Percentiles rank a stretch among this genome's conserved stretches.
Conservation (phyloP, 768 basidiomycete genomes). For the Trichaptum fuscoviolaceum region DNA sequence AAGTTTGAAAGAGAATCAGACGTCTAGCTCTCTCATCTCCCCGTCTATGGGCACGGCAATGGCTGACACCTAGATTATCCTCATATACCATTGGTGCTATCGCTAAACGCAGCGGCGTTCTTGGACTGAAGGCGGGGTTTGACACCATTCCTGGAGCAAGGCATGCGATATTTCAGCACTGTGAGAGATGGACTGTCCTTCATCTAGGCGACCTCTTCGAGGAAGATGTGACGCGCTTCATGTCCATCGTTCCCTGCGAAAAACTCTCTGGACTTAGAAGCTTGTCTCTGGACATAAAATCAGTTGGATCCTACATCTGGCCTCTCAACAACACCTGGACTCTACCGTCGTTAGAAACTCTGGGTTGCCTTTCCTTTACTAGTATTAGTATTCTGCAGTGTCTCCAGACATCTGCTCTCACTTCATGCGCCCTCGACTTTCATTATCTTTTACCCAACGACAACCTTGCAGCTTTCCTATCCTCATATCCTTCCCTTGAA, state of each 20-base stretch:
- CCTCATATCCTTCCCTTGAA: no score
- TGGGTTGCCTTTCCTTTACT: not conserved
- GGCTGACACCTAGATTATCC: not conserved
- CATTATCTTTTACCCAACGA: not conserved
- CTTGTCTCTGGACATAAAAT: not conserved
- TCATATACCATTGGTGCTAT: not conserved
- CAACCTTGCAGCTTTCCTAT: no score
- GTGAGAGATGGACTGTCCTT: not conserved
- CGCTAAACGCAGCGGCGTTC: not conserved
- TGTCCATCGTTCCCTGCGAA: not conserved
- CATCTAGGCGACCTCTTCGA: not conserved
- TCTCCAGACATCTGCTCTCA: not conserved
- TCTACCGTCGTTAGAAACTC: not conserved
- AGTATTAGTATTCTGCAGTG: not conserved
- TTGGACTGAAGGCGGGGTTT: not conserved
- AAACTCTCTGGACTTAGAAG: not conserved
- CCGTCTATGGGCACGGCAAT: not conserved
- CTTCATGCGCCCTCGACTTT: not conserved
- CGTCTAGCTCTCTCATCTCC: not conserved
- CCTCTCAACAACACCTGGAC: not conserved
- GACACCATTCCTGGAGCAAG: not conserved
- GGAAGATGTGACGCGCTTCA: not conserved
- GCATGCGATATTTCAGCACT: not conserved
- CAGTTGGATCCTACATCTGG: not conserved
- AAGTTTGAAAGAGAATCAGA: not conserved